phyloP scores from a whole-genome alignment of 306 rosid genomes.

The Comarum palustre region DNA sequence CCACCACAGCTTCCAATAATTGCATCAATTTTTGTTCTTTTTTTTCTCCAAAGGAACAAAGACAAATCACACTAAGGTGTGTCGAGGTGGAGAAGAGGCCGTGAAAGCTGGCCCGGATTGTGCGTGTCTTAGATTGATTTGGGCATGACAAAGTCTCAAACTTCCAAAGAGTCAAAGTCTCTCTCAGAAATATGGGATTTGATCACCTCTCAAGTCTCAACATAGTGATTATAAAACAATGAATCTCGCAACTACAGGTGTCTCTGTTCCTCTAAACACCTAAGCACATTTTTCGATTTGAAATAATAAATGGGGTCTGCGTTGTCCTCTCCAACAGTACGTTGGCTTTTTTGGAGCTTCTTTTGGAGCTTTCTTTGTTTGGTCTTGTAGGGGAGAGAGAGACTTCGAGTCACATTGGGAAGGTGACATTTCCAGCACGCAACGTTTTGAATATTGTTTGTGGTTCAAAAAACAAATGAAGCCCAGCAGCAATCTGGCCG shows the following conservation, averaged over 20 bases:
- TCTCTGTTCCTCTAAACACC: constrained; percentile 6
- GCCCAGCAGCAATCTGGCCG: constrained; percentile 16
- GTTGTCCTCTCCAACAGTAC: constrained; percentile 16
- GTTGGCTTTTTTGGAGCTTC: constrained; percentile 3
- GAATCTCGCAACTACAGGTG: not conserved
- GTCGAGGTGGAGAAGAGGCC: constrained; percentile 30
- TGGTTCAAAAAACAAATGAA: not conserved
- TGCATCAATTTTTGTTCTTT: constrained; percentile 10
- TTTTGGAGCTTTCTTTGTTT: constrained; percentile 1
- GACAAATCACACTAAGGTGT: constrained; percentile 16
- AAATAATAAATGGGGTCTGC: constrained; percentile 16
- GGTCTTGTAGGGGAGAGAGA: not conserved
- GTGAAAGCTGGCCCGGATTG: constrained; percentile 30
- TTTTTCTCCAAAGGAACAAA: not conserved
- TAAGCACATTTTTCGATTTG: constrained; percentile 4
- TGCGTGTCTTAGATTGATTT: constrained; percentile 30
- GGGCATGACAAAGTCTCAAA: constrained; percentile 10
- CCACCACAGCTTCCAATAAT: constrained; percentile 29
- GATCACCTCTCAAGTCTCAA: too few relatives aligned
- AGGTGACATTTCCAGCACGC: constrained; percentile 43
- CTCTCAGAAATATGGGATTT: not conserved
- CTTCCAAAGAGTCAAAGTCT: constrained; percentile 23
- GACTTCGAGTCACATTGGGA: constrained; percentile 10
- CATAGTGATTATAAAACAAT: constrained; percentile 1
- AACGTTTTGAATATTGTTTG: constrained; percentile 32